Evolutionary conservation across 345 rosid species (phyloP).

Genomic region (Pistacia atlantica): DNA sequence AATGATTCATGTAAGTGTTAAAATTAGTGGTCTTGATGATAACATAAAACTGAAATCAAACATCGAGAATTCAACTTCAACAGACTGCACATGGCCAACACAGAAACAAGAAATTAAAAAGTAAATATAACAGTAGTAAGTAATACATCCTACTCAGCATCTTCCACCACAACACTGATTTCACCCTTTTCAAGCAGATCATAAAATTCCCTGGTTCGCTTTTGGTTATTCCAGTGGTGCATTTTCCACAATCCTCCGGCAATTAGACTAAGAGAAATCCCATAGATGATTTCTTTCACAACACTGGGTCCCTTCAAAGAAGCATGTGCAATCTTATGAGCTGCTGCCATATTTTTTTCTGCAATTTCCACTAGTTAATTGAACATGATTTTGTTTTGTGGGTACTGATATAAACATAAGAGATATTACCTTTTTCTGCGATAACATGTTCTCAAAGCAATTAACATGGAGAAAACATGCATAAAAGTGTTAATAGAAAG

Average conservation of each 20-base stretch:
- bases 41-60: no score
- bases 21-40: no score
- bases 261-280: slow-evolving; percentile 29
- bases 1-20: no score
- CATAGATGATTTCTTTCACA: slow-evolving; percentile 34
- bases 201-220: slow-evolving; percentile 35
- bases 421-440: not conserved
- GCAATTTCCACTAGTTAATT: not conserved
- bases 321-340: slow-evolving; percentile 30
- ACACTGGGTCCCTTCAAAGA: slow-evolving; percentile 40
- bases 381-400: not conserved
- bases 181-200: slow-evolving; percentile 43
- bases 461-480: not conserved
- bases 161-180: slow-evolving; percentile 38
- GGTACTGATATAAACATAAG: not conserved
- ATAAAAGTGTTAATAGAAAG: not conserved
- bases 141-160: slow-evolving; percentile 17
- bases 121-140: not conserved
- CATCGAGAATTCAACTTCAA: no score
- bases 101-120: no score
- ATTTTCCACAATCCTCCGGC: slow-evolving; percentile 45
- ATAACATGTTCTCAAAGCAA: not conserved
- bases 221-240: slow-evolving; percentile 51
- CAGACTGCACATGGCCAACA: no score
- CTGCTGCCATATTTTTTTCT: slow-evolving; percentile 22